Evolutionary conservation across 441 rosid genomes (phyloP), one percentile per base, ranked within the genome.

Genomic region (Melastoma candidum): DNA sequence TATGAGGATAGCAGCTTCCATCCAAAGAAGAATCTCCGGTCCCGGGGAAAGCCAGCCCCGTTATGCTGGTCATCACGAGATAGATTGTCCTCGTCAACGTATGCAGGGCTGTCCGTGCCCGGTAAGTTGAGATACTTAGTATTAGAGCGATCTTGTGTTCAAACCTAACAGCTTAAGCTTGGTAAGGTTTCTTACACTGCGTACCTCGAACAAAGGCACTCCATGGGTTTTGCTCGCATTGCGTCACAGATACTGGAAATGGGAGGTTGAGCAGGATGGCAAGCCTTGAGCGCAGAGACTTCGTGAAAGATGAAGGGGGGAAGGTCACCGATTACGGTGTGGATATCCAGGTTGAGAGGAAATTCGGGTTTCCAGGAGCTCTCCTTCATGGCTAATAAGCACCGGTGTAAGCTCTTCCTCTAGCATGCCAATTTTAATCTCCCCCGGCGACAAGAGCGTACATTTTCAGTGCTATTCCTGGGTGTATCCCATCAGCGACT

Each of bases 381-480:
- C 49, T 84, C 48, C 46, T 17, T 65, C 2, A 54, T 79, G 22
- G 61, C 56, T 58, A 84, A 74, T 56, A 59, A 68, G 26, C 81
- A 81, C 39, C 74, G 71, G 56, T 72, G 73, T 58, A 67, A 63
- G 29, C 74, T 81, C 71, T 84, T 77, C 73, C 84, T 84, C 56
- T 72, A 68, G 51, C 71, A 78, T 25, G 76, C 77, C 29, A 67
- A 67, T 11, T 68, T 81, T 11, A 61, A 61, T 48, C 26, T 58
- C 65, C 61, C 22, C 29, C 12, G 63, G 65, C 49, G 39, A 64
- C 7, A 67, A 60, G 57, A 50, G 44, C 27, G 54, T 81, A 63
- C 76, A 77, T 56, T 81, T 84, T 17, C 73, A 77, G 53, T 84
- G 93, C 76, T 69, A 75, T 17, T 79, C 93, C 25, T 82, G 88